Evolutionary conservation across 306 rosid species (phyloP).

Genomic region (Pterocarpus santalinus): DNA sequence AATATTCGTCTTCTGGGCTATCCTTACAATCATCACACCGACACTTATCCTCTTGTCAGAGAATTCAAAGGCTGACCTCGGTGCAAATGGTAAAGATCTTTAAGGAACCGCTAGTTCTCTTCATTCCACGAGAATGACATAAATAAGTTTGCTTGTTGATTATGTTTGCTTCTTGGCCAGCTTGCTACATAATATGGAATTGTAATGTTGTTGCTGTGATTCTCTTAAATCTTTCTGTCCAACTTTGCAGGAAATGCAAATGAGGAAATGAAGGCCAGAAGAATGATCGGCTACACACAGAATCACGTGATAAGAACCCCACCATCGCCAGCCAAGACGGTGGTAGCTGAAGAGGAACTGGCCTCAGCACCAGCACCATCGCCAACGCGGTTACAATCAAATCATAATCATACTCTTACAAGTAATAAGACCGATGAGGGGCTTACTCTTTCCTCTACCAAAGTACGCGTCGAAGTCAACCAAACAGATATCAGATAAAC

Average conservation of each 20-base stretch:
- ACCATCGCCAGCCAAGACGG: conserved; percentile 5
- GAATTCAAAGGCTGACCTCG: conserved; percentile 60
- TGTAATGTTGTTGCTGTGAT: neutral
- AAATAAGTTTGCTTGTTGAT: neutral
- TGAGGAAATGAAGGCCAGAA: conserved; percentile 58
- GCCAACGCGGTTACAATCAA: conserved; percentile 36
- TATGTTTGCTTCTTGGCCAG: neutral
- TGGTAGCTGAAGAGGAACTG: conserved; percentile 45
- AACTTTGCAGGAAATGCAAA: conserved; percentile 59
- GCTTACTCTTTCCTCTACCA: conserved; percentile 4
- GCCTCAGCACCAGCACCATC: conserved; percentile 42
- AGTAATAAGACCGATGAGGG: conserved; percentile 45
- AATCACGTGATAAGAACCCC: conserved; percentile 35
- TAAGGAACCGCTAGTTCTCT: neutral
- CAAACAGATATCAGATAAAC: conserved; percentile 32
- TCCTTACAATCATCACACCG: conserved; percentile 81
- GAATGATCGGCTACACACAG: conserved; percentile 54
- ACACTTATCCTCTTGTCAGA: conserved; percentile 75
- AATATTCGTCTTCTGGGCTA: conserved; percentile 84
- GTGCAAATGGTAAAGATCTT: conserved; percentile 44
- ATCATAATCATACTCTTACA: conserved; percentile 45
- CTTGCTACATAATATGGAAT: neutral
- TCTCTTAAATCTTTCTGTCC: neutral
- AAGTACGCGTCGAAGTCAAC: conserved; percentile 28
- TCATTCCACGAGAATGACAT: neutral